Conservation (phyloP, 208 protist genomes). For the Trypanosoma vivax region DNA sequence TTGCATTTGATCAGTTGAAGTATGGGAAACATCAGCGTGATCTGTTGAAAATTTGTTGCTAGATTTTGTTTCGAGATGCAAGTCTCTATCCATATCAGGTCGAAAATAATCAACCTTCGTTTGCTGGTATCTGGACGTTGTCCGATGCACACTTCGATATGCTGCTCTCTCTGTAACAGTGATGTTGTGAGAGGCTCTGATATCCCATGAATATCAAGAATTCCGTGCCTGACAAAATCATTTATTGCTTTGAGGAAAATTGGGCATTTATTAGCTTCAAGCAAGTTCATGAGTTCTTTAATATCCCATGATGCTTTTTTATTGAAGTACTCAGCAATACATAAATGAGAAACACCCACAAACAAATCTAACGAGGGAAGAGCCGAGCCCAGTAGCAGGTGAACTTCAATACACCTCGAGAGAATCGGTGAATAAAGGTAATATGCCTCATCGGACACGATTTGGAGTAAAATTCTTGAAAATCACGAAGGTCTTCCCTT, state of each 20-base stretch:
- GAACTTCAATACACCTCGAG: constrained; percentile 14
- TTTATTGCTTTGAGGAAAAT: constrained; percentile 10
- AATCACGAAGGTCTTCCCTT: constrained; percentile 1
- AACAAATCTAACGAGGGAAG: constrained; percentile 10
- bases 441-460: constrained; percentile 13
- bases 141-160: constrained; percentile 12
- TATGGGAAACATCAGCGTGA: constrained; percentile 15
- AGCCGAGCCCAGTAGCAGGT: constrained; percentile 2
- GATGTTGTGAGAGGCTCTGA: too few relatives aligned
- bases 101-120: constrained; percentile 13
- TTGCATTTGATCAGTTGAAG: constrained; percentile 11
- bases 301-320: constrained; percentile 22
- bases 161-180: too few relatives aligned
- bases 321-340: constrained; percentile 38
- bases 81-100: not conserved
- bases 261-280: constrained; percentile 8
- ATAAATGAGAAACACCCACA: constrained; percentile 12
- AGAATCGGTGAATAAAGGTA: constrained; percentile 11
- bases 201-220: constrained; percentile 12
- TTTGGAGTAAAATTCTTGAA: constrained; percentile 14
- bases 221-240: constrained; percentile 11
- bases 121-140: constrained; percentile 2
- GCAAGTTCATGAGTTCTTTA: constrained; percentile 22
- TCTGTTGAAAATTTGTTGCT: constrained; percentile 2
- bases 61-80: constrained; percentile 1